Evolutionary conservation across 2,329 filamentous ascomycete species (phyloP).

Genomic region (Gliomastix tumulicola): DNA sequence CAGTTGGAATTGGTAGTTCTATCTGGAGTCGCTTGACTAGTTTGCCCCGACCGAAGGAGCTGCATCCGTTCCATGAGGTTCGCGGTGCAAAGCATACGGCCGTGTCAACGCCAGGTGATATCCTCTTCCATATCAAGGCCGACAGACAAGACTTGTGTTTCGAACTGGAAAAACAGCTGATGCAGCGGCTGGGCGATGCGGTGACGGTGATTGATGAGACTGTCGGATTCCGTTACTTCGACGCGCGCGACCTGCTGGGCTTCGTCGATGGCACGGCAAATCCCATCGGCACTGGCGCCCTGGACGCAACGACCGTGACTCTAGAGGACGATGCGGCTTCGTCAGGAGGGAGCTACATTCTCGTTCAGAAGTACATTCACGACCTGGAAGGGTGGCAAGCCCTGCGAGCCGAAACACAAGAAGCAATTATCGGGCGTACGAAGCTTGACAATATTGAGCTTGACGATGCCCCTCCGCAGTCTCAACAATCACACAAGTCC

Average conservation of each 20-base stretch:
- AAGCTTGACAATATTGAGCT: conserved; percentile 53
- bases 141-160: conserved; percentile 50
- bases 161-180: conserved; percentile 49
- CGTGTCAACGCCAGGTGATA: conserved; percentile 46
- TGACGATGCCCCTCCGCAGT: conserved; percentile 35
- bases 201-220: conserved; percentile 45
- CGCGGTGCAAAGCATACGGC: conserved; percentile 42
- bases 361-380: conserved; percentile 53
- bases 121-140: conserved; percentile 52
- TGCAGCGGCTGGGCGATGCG: conserved; percentile 37
- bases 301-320: conserved; percentile 32
- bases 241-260: conserved; percentile 49
- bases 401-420: conserved; percentile 42
- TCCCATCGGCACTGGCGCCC: conserved; percentile 37
- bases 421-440: conserved; percentile 48
- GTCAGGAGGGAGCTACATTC: conserved; percentile 47
- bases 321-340: conserved; percentile 27
- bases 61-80: conserved; percentile 41
- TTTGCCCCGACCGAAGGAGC: conserved; percentile 38
- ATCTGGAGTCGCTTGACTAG: conserved; percentile 40
- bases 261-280: conserved; percentile 57
- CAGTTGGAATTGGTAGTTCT: conserved; percentile 42
- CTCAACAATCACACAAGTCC: conserved; percentile 46
- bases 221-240: conserved; percentile 52
- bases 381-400: conserved; percentile 37